Percentiles rank a stretch among this genome's conserved stretches.
These are phyloP conservation scores for Obba rivulosa DNA, from an alignment of 768 basidiomycete genomes.

Conservation along the genomic window DNA sequence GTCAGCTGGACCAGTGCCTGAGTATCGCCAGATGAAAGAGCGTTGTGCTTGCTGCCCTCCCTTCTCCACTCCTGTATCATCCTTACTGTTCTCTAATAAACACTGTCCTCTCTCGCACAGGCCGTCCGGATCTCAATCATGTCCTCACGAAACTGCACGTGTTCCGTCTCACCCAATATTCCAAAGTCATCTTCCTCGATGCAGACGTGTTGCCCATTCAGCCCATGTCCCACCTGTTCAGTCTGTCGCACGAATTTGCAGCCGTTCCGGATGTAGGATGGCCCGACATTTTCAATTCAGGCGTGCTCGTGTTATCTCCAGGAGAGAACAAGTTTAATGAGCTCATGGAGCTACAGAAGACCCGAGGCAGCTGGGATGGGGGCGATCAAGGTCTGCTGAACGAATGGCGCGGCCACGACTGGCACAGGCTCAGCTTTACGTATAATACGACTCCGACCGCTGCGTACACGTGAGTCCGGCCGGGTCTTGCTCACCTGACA, in stretches of 20 bases:
- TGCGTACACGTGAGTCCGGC: slow-evolving; percentile 78
- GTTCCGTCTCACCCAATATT: slow-evolving; percentile 85
- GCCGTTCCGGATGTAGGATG: slow-evolving; percentile 97
- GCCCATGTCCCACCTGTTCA: slow-evolving; percentile 91
- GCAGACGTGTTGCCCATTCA: slow-evolving; percentile 87
- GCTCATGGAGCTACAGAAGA: slow-evolving; percentile 61
- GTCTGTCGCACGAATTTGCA: slow-evolving; percentile 75
- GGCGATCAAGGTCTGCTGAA: slow-evolving; percentile 98
- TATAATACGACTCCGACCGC: slow-evolving; percentile 99
- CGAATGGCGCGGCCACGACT: slow-evolving; percentile 83
- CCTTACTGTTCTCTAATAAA: background rate
- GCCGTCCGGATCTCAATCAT: slow-evolving; percentile 88
- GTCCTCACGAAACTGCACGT: slow-evolving; percentile 96
- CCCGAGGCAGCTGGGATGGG: slow-evolving; percentile 91
- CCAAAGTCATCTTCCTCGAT: slow-evolving; percentile 86
- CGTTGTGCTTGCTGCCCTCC: too few species aligned
- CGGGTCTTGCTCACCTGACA: background rate
- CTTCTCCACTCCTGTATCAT: background rate
- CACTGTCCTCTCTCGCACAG: slow-evolving; percentile 35
- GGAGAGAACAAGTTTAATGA: slow-evolving; percentile 78
- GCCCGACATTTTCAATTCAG: slow-evolving; percentile 99
- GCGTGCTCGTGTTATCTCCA: slow-evolving; percentile 84
- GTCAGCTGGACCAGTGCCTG: too few species aligned
- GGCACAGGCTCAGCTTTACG: slow-evolving; percentile 94
- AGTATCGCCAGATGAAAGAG: too few species aligned